Percentiles rank a stretch among this genome's conserved stretches.
Evolutionary conservation across 306 rosid genomes (phyloP).

Genomic region (Quercus bicolor): DNA sequence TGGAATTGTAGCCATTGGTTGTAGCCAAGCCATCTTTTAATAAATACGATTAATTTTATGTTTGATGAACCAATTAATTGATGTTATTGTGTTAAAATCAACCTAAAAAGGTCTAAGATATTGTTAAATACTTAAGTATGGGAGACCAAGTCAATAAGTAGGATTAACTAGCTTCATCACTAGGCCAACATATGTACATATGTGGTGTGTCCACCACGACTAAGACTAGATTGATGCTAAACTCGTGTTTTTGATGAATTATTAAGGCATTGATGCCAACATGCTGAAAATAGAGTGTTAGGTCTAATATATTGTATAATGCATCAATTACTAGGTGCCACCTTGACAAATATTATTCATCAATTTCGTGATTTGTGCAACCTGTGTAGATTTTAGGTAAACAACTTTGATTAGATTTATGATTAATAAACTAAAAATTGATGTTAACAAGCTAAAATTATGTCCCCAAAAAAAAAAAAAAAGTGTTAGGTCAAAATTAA

Average conservation of each 20-base stretch:
- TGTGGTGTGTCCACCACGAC: neutral
- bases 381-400: neutral
- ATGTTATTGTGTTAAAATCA: neutral
- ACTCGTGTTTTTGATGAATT: neutral
- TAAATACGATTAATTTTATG: neutral
- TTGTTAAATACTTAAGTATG: too few relatives aligned
- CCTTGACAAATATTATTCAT: neutral
- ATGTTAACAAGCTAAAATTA: neutral
- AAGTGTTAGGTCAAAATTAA: neutral
- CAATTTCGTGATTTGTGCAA: neutral
- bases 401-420: neutral
- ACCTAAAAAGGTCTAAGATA: too few relatives aligned
- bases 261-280: neutral
- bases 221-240: neutral
- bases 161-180: too few relatives aligned
- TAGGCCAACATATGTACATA: neutral
- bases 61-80: neutral
- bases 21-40: neutral
- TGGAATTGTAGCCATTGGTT: too few relatives aligned
- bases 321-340: too few relatives aligned
- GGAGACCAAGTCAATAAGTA: too few relatives aligned
- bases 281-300: neutral
- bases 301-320: too few relatives aligned
- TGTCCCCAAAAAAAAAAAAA: neutral
- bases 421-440: neutral